Percentiles rank a stretch among this genome's conserved stretches.
Conservation (phyloP, 2,329 filamentous ascomycete genomes). For the Colletotrichum sp. region DNA sequence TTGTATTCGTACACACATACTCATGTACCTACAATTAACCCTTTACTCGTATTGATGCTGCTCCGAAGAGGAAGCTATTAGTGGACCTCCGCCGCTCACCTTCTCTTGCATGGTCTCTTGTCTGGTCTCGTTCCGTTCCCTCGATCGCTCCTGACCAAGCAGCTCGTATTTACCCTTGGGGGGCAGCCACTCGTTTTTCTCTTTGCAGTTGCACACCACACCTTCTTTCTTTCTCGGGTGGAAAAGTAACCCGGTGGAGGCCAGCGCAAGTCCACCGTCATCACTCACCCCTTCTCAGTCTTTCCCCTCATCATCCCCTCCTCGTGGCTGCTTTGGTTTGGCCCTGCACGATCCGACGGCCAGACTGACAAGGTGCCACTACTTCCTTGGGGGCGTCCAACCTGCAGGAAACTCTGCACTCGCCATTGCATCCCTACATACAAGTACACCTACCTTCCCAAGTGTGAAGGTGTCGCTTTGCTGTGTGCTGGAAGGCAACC, state of each 20-base stretch:
- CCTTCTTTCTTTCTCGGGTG: background rate
- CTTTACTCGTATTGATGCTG: background rate
- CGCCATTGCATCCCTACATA: background rate
- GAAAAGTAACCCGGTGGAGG: background rate
- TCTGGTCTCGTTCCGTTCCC: background rate
- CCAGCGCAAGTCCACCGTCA: constrained; percentile 13
- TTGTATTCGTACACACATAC: background rate
- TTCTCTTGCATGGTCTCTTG: background rate
- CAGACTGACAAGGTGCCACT: constrained; percentile 7
- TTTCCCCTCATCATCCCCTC: background rate
- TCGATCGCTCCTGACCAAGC: background rate
- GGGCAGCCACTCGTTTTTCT: background rate
- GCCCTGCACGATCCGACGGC: background rate
- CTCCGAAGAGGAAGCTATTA: background rate
- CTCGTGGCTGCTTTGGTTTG: background rate
- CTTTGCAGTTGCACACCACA: background rate
- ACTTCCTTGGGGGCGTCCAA: background rate
- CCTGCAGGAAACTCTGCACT: constrained; percentile 1
- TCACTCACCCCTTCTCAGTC: background rate
- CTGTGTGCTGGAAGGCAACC: background rate
- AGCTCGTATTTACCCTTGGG: constrained; percentile 12
- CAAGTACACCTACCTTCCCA: constrained; percentile 2
- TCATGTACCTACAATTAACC: background rate
- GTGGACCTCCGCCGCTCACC: constrained; percentile 1
- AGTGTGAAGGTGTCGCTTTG: background rate